These are phyloP conservation scores for Fusarium lyarnte DNA, from an alignment of 2,329 filamentous ascomycete species.

Conservation along the genomic window DNA sequence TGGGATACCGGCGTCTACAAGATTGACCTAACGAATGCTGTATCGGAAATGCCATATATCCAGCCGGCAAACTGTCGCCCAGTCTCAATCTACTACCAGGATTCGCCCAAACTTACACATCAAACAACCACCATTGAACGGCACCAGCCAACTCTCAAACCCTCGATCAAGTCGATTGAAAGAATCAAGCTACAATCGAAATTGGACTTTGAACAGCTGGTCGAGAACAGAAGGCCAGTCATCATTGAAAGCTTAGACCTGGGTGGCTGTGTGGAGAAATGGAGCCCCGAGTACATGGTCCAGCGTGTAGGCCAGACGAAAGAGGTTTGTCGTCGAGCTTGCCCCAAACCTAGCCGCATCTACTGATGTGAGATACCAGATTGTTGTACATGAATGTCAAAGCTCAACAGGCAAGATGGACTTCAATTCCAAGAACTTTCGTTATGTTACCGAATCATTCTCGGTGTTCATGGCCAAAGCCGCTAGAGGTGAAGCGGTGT, in stretches of 20 bases:
- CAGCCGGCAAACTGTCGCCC: background rate
- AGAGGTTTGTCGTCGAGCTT: slow-evolving; percentile 57
- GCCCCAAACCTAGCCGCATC: background rate
- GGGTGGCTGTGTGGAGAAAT: slow-evolving; percentile 72
- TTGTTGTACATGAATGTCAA: slow-evolving; percentile 77
- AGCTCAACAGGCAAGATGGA: slow-evolving; percentile 71
- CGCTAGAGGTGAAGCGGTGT: slow-evolving; percentile 69
- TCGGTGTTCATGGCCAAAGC: slow-evolving; percentile 71
- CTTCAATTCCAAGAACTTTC: slow-evolving; percentile 85
- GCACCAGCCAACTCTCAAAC: slow-evolving; percentile 4
- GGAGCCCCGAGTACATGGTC: slow-evolving; percentile 76
- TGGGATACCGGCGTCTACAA: slow-evolving; percentile 75
- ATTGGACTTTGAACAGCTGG: slow-evolving; percentile 67
- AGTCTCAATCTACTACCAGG: slow-evolving; percentile 31
- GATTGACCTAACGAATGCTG: slow-evolving; percentile 42
- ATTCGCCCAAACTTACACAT: slow-evolving; percentile 44
- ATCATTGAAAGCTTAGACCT: slow-evolving; percentile 73
- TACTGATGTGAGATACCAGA: slow-evolving; percentile 51
- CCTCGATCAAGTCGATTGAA: slow-evolving; percentile 53
- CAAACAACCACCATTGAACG: slow-evolving; percentile 4
- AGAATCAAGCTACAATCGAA: slow-evolving; percentile 61
- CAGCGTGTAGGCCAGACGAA: slow-evolving; percentile 68
- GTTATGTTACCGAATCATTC: slow-evolving; percentile 75
- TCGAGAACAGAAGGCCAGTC: slow-evolving; percentile 63
- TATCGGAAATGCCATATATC: background rate